Percentiles rank a stretch among this genome's conserved stretches.
phyloP scores from a whole-genome alignment of 208 protist species.

The Trichomonas tenax region DNA sequence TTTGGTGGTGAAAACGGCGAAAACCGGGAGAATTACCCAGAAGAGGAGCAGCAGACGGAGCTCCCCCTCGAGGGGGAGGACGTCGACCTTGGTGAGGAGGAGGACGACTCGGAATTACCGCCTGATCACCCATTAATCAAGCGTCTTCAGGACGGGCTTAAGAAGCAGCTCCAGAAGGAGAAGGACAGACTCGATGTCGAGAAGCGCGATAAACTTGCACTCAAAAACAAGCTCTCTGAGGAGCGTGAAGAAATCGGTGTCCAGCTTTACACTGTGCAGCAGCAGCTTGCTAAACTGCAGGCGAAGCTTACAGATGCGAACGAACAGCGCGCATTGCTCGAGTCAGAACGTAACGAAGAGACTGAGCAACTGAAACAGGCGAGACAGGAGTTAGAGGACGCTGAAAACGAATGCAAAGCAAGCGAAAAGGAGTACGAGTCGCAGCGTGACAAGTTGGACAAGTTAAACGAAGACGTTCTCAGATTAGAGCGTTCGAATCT shows the following conservation, averaged over 20 bases:
- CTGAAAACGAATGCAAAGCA: background rate
- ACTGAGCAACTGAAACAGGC: background rate
- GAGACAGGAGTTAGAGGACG: background rate
- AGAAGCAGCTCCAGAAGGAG: background rate
- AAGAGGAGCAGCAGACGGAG: background rate
- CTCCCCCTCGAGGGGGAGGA: background rate
- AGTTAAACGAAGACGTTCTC: background rate
- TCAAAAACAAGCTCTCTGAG: background rate
- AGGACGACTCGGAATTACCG: background rate
- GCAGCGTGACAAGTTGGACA: background rate
- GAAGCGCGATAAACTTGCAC: background rate
- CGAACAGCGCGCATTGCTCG: background rate
- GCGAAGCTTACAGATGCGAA: background rate
- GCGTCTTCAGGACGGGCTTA: background rate
- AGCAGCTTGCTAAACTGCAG: background rate
- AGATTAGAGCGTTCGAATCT: background rate
- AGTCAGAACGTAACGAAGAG: background rate
- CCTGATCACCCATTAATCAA: background rate
- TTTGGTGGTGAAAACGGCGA: background rate
- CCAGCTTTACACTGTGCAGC: background rate
- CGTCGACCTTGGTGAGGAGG: background rate
- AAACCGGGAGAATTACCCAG: background rate
- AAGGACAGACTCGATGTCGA: background rate
- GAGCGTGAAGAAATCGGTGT: background rate
- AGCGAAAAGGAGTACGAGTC: background rate